phyloP scores from a whole-genome alignment of 257 asterid species.

The Solanum paucissectum region DNA sequence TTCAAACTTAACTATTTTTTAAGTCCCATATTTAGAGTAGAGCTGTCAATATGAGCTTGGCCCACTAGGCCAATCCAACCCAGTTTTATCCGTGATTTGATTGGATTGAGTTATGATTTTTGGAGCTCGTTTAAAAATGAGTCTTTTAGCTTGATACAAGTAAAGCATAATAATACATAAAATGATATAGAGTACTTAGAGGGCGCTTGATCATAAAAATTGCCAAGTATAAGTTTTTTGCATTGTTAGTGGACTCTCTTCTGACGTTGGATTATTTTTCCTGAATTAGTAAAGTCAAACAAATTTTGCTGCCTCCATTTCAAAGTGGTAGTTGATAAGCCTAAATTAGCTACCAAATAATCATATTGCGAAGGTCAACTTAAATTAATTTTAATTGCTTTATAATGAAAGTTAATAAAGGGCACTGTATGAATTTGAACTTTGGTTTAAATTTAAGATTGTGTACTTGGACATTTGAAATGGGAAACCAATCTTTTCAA shows the following conservation, averaged over 20 bases:
- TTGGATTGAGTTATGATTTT: not conserved
- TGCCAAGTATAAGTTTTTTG: not conserved
- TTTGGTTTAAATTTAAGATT: not conserved
- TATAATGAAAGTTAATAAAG: not conserved
- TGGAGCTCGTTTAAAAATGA: not conserved
- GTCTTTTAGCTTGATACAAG: not conserved
- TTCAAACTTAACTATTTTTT: not conserved
- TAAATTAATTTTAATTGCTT: not conserved
- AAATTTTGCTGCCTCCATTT: not conserved
- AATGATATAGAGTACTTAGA: not conserved
- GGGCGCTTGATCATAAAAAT: too few species aligned
- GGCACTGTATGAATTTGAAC: not conserved
- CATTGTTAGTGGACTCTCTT: not conserved
- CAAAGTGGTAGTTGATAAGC: not conserved
- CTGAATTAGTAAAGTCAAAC: not conserved
- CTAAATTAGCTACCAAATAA: not conserved
- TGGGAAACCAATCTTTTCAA: not conserved
- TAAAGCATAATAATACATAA: too few species aligned
- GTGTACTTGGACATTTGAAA: not conserved
- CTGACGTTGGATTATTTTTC: not conserved
- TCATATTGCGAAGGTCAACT: not conserved
- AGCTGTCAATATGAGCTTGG: too few species aligned
- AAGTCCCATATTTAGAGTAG: not conserved
- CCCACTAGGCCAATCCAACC: not conserved
- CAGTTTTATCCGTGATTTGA: too few species aligned